Base-by-base conservation (phyloP, 2,329 filamentous ascomycete genomes). In the Bipolaris cookei region DNA sequence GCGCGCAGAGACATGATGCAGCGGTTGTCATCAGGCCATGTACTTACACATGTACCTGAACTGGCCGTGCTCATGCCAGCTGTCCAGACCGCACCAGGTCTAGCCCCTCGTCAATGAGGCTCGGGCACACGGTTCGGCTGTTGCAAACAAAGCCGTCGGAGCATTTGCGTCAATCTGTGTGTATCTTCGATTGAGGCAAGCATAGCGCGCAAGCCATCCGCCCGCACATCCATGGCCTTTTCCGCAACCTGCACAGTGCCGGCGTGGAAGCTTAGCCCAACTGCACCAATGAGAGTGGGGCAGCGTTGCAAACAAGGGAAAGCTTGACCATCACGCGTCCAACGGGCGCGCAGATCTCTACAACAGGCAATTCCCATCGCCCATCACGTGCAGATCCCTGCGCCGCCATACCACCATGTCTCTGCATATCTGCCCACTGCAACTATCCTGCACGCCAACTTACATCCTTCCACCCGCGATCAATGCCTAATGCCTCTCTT, bases 261-360 rank as follows among this genome's bases (percentile, higher is more conserved):
- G 64, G 65, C 65, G 54, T 70, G 43, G 64, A 70, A 69, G 68
- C 70, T 72, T 70, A 66, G 65, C 56, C 21, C 42, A 51, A 57
- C 39, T 43, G 57, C 56, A 52, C 69, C 69, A 73, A 71, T 74
- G 25, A 63, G 63, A 61, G 51, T 54, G 32, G 30, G 41, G 47
- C 48, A 50, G 43, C 63, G 54, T 50, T 51, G 48, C 69, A 34
- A 59, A 70, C 67, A 49, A 59, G 67, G 70, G 57, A 41, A 74
- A 65, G 45, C 62, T 54, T 58, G 54, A 49, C 57, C 28, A 57
- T 76, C 73, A 76, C 69, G 72, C 73, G 73, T 65, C 58, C 67
- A 74, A 75, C 68, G 70, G 67, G 49, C 64, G 51, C 71, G 73
- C 68, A 72, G 69, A 76, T 76, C 70, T 48, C 62, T 63, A 48